Base-by-base conservation (phyloP, 768 basidiomycete genomes). In the Rhodotorula sphaerocarpa region DNA sequence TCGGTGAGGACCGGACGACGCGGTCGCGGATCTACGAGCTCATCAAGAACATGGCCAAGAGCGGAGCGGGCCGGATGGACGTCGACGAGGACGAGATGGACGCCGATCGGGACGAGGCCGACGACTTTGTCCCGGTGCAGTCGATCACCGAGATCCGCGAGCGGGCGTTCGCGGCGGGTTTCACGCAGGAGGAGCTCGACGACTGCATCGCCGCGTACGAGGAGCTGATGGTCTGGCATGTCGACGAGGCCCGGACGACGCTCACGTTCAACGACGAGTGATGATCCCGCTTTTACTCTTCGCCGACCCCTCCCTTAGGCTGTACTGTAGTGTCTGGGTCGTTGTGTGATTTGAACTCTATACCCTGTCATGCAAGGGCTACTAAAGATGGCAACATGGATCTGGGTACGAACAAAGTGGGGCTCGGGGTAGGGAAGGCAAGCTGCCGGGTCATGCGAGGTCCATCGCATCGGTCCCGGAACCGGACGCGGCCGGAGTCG, bases 61-160 rank as follows among this genome's bases (percentile, higher is more conserved):
- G 59, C 30, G 65, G 61, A 9, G 57, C 53, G 4, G 70, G 47
- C 76, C 78, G 71, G 52, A 30, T 55, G 61, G 67, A 70, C 82
- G 80, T 73, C 79, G 82, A 61, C 70, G 83, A 83, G 31, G 83
- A 84, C 45, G 82, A 82, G 16, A 84, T 85, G 47, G 47, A 21
- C 21, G 15, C 21, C 34, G 81, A 82, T 11, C 83, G 84, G n/a
- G 56, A 47, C 28, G 50, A 34, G 30, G 81, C 83, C 20, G 80
- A 79, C 28, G 78, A 75, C 6, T 79, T 81, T 45, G 80, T 80
- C 56, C 81, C 80, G 25, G 86, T 88, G 71, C 75, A 95, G 63
- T 82, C 84, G 12, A 84, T 99, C 80, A 81, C 88, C 45, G 90
- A 97, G 67, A 83, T 97, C 59, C 83, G 92, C 36, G 84, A 86